Percentiles rank a stretch among this genome's conserved stretches.
phyloP scores from a whole-genome alignment of 257 asterid genomes.

The Hygrophila difformis region DNA sequence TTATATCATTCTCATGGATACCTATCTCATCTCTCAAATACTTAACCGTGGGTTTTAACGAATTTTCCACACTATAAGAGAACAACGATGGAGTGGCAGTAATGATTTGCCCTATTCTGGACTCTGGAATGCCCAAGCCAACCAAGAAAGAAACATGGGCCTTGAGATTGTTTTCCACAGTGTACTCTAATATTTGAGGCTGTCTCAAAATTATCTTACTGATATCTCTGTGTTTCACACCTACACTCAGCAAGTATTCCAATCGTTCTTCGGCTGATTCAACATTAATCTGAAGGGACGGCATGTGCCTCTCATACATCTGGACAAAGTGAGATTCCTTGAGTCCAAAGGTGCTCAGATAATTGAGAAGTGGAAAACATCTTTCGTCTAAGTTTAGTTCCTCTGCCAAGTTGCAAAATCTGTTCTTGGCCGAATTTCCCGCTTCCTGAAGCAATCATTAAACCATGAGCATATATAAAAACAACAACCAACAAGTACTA shows the following conservation, averaged over 20 bases:
- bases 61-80: slow-evolving; percentile 85
- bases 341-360: slow-evolving; percentile 70
- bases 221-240: slow-evolving; percentile 73
- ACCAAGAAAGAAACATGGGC: slow-evolving; percentile 68
- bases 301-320: slow-evolving; percentile 96
- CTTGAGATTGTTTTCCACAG: slow-evolving; percentile 81
- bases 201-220: slow-evolving; percentile 79
- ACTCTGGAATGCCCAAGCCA: slow-evolving; percentile 73
- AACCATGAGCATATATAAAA: slow-evolving; percentile 3
- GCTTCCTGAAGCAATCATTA: slow-evolving; percentile 42
- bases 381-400: slow-evolving; percentile 77
- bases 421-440: slow-evolving; percentile 26
- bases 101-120: slow-evolving; percentile 80
- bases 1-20: slow-evolving; percentile 52
- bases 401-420: slow-evolving; percentile 45
- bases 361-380: slow-evolving; percentile 76
- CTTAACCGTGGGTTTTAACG: slow-evolving; percentile 77
- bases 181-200: slow-evolving; percentile 81
- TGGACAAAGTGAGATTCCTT: slow-evolving; percentile 75
- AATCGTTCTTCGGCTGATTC: slow-evolving; percentile 73
- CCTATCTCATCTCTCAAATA: slow-evolving; percentile 89
- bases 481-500: background rate
- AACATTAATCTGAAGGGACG: slow-evolving; percentile 80
- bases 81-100: slow-evolving; percentile 84
- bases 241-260: slow-evolving; percentile 64